Percentiles rank a stretch among this genome's conserved stretches.
phyloP scores from a whole-genome alignment of 345 rosid genomes.

The Ceriops decandra region DNA sequence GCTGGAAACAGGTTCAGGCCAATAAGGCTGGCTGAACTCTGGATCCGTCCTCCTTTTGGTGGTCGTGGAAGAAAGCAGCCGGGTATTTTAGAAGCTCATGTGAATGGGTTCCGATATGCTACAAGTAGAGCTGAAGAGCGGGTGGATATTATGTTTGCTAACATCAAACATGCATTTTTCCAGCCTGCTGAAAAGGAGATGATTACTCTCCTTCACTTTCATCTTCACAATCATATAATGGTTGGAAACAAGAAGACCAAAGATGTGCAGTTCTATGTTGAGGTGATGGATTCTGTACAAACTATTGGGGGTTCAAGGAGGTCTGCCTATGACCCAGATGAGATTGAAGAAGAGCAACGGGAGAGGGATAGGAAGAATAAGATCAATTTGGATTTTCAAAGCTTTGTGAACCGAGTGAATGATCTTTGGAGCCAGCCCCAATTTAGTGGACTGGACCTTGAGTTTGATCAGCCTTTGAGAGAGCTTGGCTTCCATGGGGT shows the following conservation, averaged over 20 bases:
- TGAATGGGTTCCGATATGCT: constrained; percentile 74
- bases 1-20: constrained; percentile 87
- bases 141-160: constrained; percentile 72
- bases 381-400: constrained; percentile 76
- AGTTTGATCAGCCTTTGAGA: constrained; percentile 89
- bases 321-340: constrained; percentile 93
- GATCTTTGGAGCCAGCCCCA: constrained; percentile 85
- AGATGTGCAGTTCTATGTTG: constrained; percentile 86
- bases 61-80: constrained; percentile 89
- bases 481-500: constrained; percentile 94
- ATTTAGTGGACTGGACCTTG: constrained; percentile 68
- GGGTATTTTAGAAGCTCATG: constrained; percentile 78
- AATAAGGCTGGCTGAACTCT: constrained; percentile 64
- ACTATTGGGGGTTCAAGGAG: constrained; percentile 81
- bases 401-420: constrained; percentile 70
- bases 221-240: constrained; percentile 89
- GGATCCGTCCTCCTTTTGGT: constrained; percentile 80
- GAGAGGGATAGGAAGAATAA: constrained; percentile 88
- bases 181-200: constrained; percentile 93
- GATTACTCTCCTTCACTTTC: constrained; percentile 79
- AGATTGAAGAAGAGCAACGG: constrained; percentile 85
- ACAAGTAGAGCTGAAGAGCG: constrained; percentile 73
- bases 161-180: constrained; percentile 81
- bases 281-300: constrained; percentile 89
- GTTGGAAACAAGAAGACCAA: constrained; percentile 86